These are phyloP conservation scores for Agaricus bisporus DNA, from an alignment of 768 basidiomycete genomes.

Conservation along the genomic window DNA sequence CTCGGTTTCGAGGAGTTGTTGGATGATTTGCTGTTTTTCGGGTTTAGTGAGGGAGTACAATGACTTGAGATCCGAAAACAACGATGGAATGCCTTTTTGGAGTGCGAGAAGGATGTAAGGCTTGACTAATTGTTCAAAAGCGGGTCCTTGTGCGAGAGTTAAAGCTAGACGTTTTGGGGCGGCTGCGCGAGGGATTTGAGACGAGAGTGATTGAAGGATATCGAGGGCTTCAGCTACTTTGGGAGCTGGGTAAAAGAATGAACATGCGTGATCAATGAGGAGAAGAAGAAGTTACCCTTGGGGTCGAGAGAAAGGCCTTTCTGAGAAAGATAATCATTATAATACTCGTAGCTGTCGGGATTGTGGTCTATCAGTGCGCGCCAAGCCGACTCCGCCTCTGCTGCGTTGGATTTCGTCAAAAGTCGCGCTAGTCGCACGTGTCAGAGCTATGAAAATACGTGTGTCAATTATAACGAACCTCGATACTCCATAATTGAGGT, in stretches of 20 bases:
- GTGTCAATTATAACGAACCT: constrained; percentile 34
- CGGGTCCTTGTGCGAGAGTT: constrained; percentile 55
- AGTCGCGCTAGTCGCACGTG: constrained; percentile 55
- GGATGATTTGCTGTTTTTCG: constrained; percentile 61
- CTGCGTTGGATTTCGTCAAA: constrained; percentile 55
- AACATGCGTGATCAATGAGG: constrained; percentile 13
- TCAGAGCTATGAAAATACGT: constrained; percentile 8
- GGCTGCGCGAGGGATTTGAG: constrained; percentile 58
- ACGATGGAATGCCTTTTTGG: constrained; percentile 82
- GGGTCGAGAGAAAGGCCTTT: constrained; percentile 63
- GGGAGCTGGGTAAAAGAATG: constrained; percentile 31
- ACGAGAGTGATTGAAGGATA: constrained; percentile 53
- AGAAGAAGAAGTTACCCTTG: not conserved
- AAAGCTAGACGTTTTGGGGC: constrained; percentile 75
- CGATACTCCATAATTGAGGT: constrained; percentile 60
- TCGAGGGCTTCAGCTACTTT: constrained; percentile 46
- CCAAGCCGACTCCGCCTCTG: constrained; percentile 81
- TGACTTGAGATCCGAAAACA: constrained; percentile 88
- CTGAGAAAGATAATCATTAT: constrained; percentile 62
- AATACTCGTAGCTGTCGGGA: constrained; percentile 77
- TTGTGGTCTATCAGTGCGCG: constrained; percentile 77
- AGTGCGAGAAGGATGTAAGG: constrained; percentile 68
- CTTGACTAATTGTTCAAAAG: constrained; percentile 59
- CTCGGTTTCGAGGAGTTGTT: constrained; percentile 56
- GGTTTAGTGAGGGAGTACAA: constrained; percentile 53